Evolutionary conservation across 2,329 filamentous ascomycete species (phyloP), one percentile per base, ranked within the genome.

Genomic region (Trichoderma sp.): DNA sequence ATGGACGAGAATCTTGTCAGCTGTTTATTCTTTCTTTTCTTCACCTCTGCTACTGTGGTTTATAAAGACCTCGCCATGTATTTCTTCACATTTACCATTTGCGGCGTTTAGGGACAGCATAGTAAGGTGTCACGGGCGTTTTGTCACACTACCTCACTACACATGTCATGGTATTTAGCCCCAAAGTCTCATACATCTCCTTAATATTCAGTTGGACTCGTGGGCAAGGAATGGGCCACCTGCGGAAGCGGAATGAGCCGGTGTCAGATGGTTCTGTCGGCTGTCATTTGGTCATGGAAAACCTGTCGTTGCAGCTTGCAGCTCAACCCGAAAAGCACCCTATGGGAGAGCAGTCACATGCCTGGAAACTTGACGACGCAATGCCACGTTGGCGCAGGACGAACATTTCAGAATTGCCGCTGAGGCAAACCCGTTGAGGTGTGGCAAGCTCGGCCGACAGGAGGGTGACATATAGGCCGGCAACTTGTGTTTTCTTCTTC

Each of bases 71-170:
- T 59, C 65, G 77, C 79, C 77, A 79, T 84, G 81, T 85, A 83
- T 81, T 82, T 77, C 73, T 76, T 76, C 76, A 81, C 76, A 78
- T 78, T 80, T 77, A 76, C 74, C 78, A 77, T 80, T 78, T 74
- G 72, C 72, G 82, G 82, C 81, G 82, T 84, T 83, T 74, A 76
- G 76, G 81, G 77, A 79, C 78, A 84, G 83, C 83, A 85, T 85
- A 80, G 82, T 84, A 81, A 74, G 83, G 82, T 81, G 83, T 84
- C 81, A 75, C 71, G 67, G 83, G 83, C 81, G 82, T 85, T 83
- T 77, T 67, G 71, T 74, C 72, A 74, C 72, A 77, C 74, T 77
- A 71, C 72, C 72, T 74, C 74, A 73, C 70, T 74, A 72, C 74
- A 39, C 34, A 72, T 72, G 70, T 75, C 71, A 73, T 72, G 73